phyloP scores from a whole-genome alignment of 2,329 filamentous ascomycete species.

The Colletotrichum simmondsii region DNA sequence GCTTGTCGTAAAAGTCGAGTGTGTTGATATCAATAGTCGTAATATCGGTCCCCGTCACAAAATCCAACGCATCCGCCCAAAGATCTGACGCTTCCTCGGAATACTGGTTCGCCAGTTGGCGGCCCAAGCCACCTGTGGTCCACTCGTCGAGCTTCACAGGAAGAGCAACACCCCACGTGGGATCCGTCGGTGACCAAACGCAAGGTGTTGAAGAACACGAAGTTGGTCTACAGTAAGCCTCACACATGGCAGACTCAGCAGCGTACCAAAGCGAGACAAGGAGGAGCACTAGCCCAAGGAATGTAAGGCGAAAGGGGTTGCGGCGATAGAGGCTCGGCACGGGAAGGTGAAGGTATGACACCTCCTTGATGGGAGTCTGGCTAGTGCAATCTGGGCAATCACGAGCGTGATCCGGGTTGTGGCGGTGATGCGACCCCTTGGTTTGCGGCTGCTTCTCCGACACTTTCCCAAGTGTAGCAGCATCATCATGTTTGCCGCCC shows the following conservation, averaged over 20 bases:
- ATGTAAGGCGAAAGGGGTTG: constrained; percentile 58
- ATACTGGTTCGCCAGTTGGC: constrained; percentile 47
- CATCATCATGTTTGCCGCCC: constrained; percentile 35
- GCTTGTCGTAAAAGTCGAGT: constrained; percentile 58
- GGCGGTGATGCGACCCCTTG: constrained; percentile 1
- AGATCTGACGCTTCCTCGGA: constrained; percentile 58
- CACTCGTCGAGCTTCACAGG: constrained; percentile 73
- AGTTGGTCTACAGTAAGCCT: constrained; percentile 63
- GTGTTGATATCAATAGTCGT: constrained; percentile 53
- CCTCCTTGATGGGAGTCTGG: constrained; percentile 14
- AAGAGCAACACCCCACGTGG: constrained; percentile 68
- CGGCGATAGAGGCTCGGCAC: constrained; percentile 59
- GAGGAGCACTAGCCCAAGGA: constrained; percentile 57
- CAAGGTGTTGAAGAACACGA: constrained; percentile 60
- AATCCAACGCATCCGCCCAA: constrained; percentile 60
- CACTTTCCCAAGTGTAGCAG: not conserved
- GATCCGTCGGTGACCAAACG: constrained; percentile 67
- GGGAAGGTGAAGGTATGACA: constrained; percentile 52
- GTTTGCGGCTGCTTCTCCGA: constrained; percentile 22
- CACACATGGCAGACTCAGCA: constrained; percentile 65
- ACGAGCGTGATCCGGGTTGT: not conserved
- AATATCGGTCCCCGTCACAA: constrained; percentile 56
- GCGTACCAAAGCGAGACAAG: constrained; percentile 62
- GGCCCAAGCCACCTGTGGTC: constrained; percentile 63
- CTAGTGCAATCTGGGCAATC: constrained; percentile 4